phyloP scores from a whole-genome alignment of 139 green algal genomes.

The Pleodorina starrii region DNA sequence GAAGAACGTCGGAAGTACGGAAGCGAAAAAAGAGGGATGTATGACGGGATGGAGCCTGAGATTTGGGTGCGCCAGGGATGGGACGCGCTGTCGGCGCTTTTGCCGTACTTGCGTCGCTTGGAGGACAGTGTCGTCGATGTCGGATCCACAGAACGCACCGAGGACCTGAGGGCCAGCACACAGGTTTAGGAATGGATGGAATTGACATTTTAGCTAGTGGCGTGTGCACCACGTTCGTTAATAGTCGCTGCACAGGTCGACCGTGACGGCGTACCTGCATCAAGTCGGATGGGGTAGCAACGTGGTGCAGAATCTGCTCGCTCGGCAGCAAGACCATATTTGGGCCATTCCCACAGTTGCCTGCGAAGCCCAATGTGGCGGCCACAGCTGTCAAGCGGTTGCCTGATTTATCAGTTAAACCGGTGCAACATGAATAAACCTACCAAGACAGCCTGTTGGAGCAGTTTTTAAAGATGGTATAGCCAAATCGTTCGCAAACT shows the following conservation, averaged over 20 bases:
- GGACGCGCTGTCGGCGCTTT: too few relatives aligned
- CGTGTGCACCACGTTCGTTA: too few relatives aligned
- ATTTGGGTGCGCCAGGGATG: too few relatives aligned
- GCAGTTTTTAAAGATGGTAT: background rate
- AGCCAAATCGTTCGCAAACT: conserved; percentile 23
- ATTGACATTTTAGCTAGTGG: too few relatives aligned
- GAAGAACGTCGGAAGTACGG: too few relatives aligned
- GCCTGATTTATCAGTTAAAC: background rate
- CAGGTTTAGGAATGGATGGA: background rate
- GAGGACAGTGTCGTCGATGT: conserved; percentile 48
- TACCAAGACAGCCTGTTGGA: conserved; percentile 13
- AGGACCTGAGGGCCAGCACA: conserved; percentile 18
- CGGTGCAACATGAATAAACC: background rate
- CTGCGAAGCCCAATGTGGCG: too few relatives aligned
- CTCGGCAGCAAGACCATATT: conserved; percentile 73
- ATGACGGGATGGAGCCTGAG: too few relatives aligned
- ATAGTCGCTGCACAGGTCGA: too few relatives aligned
- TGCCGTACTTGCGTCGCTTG: conserved; percentile 50
- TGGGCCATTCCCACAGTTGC: conserved; percentile 71
- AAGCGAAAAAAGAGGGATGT: too few relatives aligned
- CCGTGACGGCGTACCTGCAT: conserved; percentile 48
- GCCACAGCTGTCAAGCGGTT: too few relatives aligned
- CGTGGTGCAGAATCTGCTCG: conserved; percentile 63
- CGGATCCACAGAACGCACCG: background rate
- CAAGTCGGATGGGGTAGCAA: conserved; percentile 63